These are phyloP conservation scores for Leucocoprinus sp. DNA, from an alignment of 768 basidiomycete species.

Conservation along the genomic window DNA sequence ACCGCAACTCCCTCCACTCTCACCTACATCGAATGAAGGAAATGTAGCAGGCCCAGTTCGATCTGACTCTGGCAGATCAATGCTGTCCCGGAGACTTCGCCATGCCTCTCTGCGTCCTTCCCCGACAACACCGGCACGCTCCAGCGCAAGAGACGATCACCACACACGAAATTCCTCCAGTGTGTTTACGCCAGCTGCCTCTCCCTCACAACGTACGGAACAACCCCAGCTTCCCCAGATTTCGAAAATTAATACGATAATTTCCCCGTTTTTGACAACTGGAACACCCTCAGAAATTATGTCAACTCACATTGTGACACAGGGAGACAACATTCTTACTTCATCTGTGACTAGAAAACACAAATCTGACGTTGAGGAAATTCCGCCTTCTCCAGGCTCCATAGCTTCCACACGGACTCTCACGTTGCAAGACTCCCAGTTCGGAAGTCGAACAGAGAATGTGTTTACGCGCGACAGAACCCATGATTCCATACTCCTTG, in stretches of 20 bases:
- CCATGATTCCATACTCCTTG: background rate
- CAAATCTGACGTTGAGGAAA: background rate
- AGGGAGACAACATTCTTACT: background rate
- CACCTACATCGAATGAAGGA: background rate
- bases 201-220: background rate
- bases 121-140: background rate
- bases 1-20: background rate
- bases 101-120: background rate
- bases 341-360: too few relatives aligned
- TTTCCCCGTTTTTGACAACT: background rate
- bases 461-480: background rate
- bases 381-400: slow-evolving; percentile 1
- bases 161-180: background rate
- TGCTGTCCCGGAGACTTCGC: background rate
- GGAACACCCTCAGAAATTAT: background rate
- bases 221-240: background rate
- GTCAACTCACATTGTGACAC: background rate
- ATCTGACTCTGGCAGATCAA: background rate
- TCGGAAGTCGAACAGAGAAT: background rate
- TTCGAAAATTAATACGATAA: background rate
- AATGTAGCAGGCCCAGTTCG: background rate
- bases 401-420: slow-evolving; percentile 1
- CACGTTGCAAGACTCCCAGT: background rate
- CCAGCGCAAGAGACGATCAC: background rate
- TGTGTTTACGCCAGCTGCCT: background rate